A percentile compares a stretch with the other conserved stretches of the same genome.
Evolutionary conservation across 2,329 filamentous ascomycete genomes (phyloP).

Genomic region (Triangularia verruculosa): DNA sequence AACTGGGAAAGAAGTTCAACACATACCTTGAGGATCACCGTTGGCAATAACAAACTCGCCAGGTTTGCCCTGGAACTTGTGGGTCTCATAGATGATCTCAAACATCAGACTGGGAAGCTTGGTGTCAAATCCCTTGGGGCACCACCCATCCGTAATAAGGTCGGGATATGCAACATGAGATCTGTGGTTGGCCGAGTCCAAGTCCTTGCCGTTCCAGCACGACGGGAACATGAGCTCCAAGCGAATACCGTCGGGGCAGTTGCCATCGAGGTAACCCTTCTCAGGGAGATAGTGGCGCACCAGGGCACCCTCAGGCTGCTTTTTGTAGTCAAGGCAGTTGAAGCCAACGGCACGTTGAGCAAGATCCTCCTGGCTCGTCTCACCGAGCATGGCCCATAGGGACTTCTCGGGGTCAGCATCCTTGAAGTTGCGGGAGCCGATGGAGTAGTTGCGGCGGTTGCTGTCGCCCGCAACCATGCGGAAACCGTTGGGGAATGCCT

Average conservation of each 20-base stretch:
- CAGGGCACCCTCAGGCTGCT: conserved; percentile 66
- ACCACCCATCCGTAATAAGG: conserved; percentile 71
- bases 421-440: conserved; percentile 65
- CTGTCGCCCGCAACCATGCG: conserved; percentile 78
- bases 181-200: conserved; percentile 54
- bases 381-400: conserved; percentile 61
- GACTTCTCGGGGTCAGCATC: conserved; percentile 65
- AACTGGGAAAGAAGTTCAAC: neutral
- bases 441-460: conserved; percentile 64
- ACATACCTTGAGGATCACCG: conserved; percentile 69
- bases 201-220: conserved; percentile 76
- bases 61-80: conserved; percentile 56
- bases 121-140: conserved; percentile 65
- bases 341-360: conserved; percentile 83
- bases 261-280: conserved; percentile 73
- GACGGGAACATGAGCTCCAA: conserved; percentile 85
- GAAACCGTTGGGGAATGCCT: conserved; percentile 74
- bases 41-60: conserved; percentile 76
- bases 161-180: conserved; percentile 75
- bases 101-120: conserved; percentile 75
- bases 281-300: conserved; percentile 79
- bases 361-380: conserved; percentile 65
- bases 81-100: conserved; percentile 80
- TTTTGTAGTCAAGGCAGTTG: conserved; percentile 86
- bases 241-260: conserved; percentile 79